Evolutionary conservation across 1,139 yeast species (phyloP).

Genomic region (Hansenula lynferdii): DNA sequence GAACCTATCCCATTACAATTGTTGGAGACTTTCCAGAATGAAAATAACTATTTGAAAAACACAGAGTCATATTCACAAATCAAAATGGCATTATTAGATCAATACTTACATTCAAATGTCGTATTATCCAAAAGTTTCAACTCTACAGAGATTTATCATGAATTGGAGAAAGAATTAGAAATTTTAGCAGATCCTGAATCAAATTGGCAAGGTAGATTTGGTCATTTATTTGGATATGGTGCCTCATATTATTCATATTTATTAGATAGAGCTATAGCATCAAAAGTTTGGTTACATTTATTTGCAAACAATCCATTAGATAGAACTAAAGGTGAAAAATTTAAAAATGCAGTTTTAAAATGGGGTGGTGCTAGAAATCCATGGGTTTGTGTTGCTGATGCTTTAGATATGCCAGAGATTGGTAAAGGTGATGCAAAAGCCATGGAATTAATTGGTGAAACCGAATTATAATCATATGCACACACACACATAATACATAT

Average conservation of each 20-base stretch:
- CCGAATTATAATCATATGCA: slow-evolving; percentile 14
- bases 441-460: slow-evolving; percentile 60
- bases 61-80: slow-evolving; percentile 85
- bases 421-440: slow-evolving; percentile 67
- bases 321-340: slow-evolving; percentile 67
- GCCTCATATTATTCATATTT: slow-evolving; percentile 91
- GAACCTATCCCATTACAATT: slow-evolving; percentile 50
- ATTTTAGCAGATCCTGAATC: slow-evolving; percentile 62
- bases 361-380: slow-evolving; percentile 97
- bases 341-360: slow-evolving; percentile 62
- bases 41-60: slow-evolving; percentile 51
- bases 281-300: slow-evolving; percentile 73
- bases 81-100: slow-evolving; percentile 88
- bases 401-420: slow-evolving; percentile 57
- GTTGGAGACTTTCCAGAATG: slow-evolving; percentile 46
- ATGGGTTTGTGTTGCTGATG: slow-evolving; percentile 82
- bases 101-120: slow-evolving; percentile 60
- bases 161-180: slow-evolving; percentile 49
- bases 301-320: slow-evolving; percentile 69
- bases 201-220: slow-evolving; percentile 92
- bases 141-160: slow-evolving; percentile 59
- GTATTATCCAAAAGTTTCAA: slow-evolving; percentile 35
- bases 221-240: slow-evolving; percentile 91
- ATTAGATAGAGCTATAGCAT: slow-evolving; percentile 90
- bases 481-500: too few species aligned